These are phyloP conservation scores for Calonectria pauciramosa DNA, from an alignment of 2,329 filamentous ascomycete species.

Conservation along the genomic window DNA sequence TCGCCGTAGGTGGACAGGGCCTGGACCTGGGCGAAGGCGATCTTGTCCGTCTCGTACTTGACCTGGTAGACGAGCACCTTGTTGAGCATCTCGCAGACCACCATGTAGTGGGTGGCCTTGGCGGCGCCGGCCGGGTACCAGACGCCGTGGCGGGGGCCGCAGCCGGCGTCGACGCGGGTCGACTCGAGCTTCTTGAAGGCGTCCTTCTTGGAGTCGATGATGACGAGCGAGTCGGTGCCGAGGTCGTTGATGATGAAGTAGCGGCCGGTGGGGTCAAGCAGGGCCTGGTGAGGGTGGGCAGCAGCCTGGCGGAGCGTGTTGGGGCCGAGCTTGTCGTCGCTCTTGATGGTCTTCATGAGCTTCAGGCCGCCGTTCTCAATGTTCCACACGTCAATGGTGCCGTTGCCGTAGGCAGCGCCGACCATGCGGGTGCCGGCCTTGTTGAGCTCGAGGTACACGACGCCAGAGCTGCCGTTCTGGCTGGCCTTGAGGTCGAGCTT, in stretches of 20 bases:
- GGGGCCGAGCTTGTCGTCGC: slow-evolving; percentile 52
- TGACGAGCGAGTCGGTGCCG: slow-evolving; percentile 61
- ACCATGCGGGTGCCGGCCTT: slow-evolving; percentile 59
- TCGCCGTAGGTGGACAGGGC: slow-evolving; percentile 57
- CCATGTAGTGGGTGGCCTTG: slow-evolving; percentile 59
- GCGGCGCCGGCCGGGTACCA: slow-evolving; percentile 56
- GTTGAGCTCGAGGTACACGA: slow-evolving; percentile 64
- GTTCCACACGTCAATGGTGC: slow-evolving; percentile 62
- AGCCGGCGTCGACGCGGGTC: slow-evolving; percentile 52
- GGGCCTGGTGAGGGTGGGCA: slow-evolving; percentile 61
- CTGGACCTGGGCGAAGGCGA: slow-evolving; percentile 55
- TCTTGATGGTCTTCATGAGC: slow-evolving; percentile 55
- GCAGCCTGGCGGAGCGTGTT: slow-evolving; percentile 49
- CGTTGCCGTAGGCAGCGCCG: slow-evolving; percentile 58
- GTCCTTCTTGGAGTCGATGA: slow-evolving; percentile 60
- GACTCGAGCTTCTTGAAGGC: slow-evolving; percentile 54
- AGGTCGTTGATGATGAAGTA: slow-evolving; percentile 65
- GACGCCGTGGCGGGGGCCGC: slow-evolving; percentile 65
- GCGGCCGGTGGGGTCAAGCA: slow-evolving; percentile 63
- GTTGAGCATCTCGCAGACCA: slow-evolving; percentile 63
- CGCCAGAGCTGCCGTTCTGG: slow-evolving; percentile 55
- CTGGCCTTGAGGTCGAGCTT: slow-evolving; percentile 47
- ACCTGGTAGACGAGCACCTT: slow-evolving; percentile 59
- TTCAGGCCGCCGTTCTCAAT: slow-evolving; percentile 52
- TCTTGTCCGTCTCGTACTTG: slow-evolving; percentile 51